Percentiles rank a stretch among this genome's conserved stretches.
Evolutionary conservation across 139 green algal genomes (phyloP).

Genomic region (Choricystis sp.): DNA sequence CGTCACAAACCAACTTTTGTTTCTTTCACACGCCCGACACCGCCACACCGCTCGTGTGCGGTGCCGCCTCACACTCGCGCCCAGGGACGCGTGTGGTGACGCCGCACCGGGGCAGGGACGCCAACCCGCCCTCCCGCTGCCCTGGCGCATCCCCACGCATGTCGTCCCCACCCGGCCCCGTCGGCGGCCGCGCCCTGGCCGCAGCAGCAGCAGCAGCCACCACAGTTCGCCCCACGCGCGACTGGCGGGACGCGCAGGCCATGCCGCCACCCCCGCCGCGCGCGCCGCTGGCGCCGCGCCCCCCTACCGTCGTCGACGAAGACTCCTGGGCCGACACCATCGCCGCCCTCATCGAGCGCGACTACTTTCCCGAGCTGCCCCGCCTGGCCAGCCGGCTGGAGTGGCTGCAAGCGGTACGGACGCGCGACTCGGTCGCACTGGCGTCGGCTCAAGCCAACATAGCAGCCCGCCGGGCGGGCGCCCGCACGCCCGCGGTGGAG

Average conservation of each 20-base stretch:
- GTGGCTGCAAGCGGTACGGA: constrained; percentile 48
- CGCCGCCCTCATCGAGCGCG: constrained; percentile 76
- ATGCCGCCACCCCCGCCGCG: constrained; percentile 14
- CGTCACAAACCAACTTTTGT: too few species aligned
- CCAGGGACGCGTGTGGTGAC: too few species aligned
- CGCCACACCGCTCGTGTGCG: too few species aligned
- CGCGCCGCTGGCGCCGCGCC: constrained; percentile 5
- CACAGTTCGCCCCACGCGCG: constrained; percentile 2
- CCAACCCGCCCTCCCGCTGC: too few species aligned
- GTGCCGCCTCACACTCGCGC: too few species aligned
- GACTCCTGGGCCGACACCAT: constrained; percentile 53
- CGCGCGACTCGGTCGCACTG: not conserved
- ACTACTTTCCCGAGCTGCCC: constrained; percentile 83
- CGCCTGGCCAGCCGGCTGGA: constrained; percentile 71
- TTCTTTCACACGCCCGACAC: too few species aligned
- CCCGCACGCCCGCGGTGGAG: too few species aligned
- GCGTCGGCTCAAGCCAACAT: not conserved
- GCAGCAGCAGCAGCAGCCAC: not conserved
- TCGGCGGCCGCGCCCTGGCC: not conserved
- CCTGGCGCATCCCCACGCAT: too few species aligned
- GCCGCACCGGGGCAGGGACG: too few species aligned
- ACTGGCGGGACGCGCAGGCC: not conserved
- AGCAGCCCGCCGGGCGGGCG: too few species aligned
- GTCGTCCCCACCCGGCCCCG: not conserved
- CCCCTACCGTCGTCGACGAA: constrained; percentile 42